Conservation (phyloP, 176 grass and related monocot genomes). For the Alopecurus myosuroides region DNA sequence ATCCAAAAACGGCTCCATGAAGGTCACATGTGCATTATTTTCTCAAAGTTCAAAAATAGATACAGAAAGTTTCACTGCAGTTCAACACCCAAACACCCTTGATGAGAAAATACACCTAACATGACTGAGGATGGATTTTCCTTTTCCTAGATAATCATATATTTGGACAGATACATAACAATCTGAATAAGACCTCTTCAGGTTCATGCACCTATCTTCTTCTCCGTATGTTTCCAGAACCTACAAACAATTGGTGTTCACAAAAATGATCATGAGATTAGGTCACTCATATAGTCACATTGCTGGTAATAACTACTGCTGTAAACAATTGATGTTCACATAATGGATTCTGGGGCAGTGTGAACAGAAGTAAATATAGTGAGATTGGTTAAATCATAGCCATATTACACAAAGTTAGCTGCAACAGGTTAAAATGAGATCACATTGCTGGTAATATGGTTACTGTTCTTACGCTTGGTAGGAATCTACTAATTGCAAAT, state of each 20-base stretch:
- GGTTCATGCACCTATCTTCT: neutral
- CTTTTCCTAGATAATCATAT: neutral
- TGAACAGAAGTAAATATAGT: too few species aligned
- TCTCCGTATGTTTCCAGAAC: neutral
- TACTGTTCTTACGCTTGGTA: neutral
- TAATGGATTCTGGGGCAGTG: too few species aligned
- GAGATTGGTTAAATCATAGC: neutral
- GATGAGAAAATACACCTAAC: neutral
- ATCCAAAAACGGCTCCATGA: neutral
- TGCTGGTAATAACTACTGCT: neutral
- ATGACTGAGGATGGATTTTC: neutral
- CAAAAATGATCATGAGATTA: neutral
- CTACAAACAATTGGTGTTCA: neutral
- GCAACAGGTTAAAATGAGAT: neutral
- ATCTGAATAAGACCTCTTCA: neutral
- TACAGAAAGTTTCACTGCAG: neutral
- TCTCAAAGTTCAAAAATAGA: neutral
- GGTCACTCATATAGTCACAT: neutral
- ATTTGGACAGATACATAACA: neutral
- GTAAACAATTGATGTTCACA: neutral
- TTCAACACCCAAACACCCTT: neutral
- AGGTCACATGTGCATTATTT: neutral
- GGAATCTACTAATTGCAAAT: neutral
- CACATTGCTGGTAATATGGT: neutral
- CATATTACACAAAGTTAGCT: neutral